Evolutionary conservation across 225 moss, liverwort and hornwort species (phyloP).

Genomic region (Bryoerythrophyllum caledonicum): DNA sequence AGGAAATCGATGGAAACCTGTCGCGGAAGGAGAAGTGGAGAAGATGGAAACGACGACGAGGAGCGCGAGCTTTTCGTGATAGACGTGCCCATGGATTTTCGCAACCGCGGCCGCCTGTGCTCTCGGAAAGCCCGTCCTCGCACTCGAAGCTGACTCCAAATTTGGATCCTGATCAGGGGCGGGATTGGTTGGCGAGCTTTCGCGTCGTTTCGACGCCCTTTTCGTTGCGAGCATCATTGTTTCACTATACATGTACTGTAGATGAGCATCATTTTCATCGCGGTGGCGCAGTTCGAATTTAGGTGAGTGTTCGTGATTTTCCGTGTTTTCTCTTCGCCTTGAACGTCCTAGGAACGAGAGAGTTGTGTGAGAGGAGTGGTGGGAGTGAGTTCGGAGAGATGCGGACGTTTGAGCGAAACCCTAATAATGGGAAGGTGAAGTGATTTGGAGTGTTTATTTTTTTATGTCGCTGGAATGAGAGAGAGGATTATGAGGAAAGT

Average conservation of each 20-base stretch:
- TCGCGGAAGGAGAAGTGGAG: background rate
- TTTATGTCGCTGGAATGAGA: too few relatives aligned
- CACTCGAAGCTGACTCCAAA: background rate
- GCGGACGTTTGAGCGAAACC: slow-evolving; percentile 9
- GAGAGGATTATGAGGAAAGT: background rate
- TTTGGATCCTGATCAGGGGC: background rate
- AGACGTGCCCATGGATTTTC: background rate
- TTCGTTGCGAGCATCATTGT: background rate
- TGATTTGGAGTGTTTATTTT: too few relatives aligned
- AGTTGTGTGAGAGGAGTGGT: too few relatives aligned
- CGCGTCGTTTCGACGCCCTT: slow-evolving; percentile 30
- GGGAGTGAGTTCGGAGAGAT: too few relatives aligned
- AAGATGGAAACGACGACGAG: background rate
- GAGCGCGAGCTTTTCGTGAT: background rate
- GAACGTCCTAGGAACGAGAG: background rate
- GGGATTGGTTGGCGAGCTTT: slow-evolving; percentile 7
- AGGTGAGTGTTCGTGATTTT: slow-evolving; percentile 16
- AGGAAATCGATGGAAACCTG: background rate
- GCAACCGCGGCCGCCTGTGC: background rate
- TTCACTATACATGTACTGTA: too few relatives aligned
- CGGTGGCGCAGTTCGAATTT: slow-evolving; percentile 1
- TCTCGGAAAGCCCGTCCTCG: background rate
- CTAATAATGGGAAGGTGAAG: slow-evolving; percentile 17
- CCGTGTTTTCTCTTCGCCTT: background rate
- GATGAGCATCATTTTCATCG: background rate